These are phyloP conservation scores for Diplodia seriata DNA, from an alignment of 2,329 filamentous ascomycete genomes.

Conservation along the genomic window DNA sequence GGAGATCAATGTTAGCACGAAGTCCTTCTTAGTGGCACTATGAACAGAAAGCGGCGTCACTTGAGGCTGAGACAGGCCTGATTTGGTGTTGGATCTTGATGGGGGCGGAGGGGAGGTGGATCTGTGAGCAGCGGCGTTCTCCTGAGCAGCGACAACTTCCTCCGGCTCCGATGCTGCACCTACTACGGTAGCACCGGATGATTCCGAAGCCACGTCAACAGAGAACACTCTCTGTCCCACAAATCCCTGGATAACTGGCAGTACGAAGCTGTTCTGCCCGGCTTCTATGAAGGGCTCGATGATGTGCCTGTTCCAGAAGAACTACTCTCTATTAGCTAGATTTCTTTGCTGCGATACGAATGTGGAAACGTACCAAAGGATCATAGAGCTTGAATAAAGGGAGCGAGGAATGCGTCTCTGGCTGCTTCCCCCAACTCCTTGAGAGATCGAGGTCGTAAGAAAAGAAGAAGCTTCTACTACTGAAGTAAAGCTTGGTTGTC, in stretches of 20 bases:
- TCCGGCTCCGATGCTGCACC: conserved; percentile 44
- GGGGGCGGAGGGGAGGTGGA: conserved; percentile 39
- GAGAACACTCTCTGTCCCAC: conserved; percentile 85
- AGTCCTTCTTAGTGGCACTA: conserved; percentile 53
- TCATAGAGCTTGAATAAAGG: conserved; percentile 78
- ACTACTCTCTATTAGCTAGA: conserved; percentile 49
- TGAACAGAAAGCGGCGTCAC: conserved; percentile 28
- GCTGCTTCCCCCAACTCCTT: conserved; percentile 60
- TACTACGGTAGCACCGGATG: conserved; percentile 44
- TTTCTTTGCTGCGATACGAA: neutral
- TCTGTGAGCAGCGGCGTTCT: conserved; percentile 33
- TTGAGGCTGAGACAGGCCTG: conserved; percentile 21
- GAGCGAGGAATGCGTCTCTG: conserved; percentile 52
- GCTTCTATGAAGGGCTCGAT: conserved; percentile 74
- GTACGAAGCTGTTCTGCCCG: conserved; percentile 72
- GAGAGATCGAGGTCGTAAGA: conserved; percentile 96
- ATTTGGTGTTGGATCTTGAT: conserved; percentile 30
- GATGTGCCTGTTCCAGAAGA: conserved; percentile 90
- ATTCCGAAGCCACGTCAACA: conserved; percentile 63
- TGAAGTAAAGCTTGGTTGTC: conserved; percentile 84
- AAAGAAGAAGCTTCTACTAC: conserved; percentile 86
- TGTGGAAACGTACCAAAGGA: conserved; percentile 52
- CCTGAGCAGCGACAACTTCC: conserved; percentile 44
- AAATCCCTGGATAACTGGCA: conserved; percentile 93
- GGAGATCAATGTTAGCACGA: conserved; percentile 90